Evolutionary conservation across 2,329 filamentous ascomycete genomes (phyloP), one percentile per base, ranked within the genome.

Genomic region (Colletotrichum trifolii): DNA sequence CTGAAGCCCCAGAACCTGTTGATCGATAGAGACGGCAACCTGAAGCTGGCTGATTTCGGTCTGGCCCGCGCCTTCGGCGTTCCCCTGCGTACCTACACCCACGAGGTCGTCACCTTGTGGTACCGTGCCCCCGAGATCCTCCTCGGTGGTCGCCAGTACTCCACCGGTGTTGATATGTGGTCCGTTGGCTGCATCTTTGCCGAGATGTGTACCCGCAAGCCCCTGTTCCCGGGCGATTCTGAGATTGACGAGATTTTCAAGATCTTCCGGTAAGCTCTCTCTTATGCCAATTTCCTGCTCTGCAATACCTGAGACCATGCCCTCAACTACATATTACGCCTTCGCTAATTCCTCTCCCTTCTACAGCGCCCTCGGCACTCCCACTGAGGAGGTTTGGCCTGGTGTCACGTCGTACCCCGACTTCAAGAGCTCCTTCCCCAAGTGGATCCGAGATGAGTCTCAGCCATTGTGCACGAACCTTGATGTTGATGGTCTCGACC

Each of bases 121-220:
- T 97, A 97, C 77, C 91, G 94, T 67, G 87, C 93, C 8, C 94
- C 94, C 1, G 94, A 97, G 77, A 96, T 97, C 78, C 85, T 97
- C 17, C 88, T 97, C 2, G 94, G 94, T 75, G 93, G 94, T 62
- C 89, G 94, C 56, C 93, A 97, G 77, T 97, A 97, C 81, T 96
- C 92, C 12, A 97, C 94, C 12, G 94, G 94, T 62, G 93, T 97
- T 46, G 94, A 97, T 74, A 97, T 97, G 92, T 97, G 94, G 94
- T 96, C 92, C 38, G 90, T 94, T 54, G 94, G 94, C 67, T 96
- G 93, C 78, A 97, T 97, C 78, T 97, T 97, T 77, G 94, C 94
- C 9, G 94, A 97, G 79, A 97, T 97, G 94, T 96, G 93, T 79
- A 97, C 94, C 2, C 88, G 93, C 73, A 97, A 96, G 80, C 93